Percentiles rank a stretch among this genome's conserved stretches.
phyloP scores from a whole-genome alignment of 805 yeast species.

The Yarrowia sp. region DNA sequence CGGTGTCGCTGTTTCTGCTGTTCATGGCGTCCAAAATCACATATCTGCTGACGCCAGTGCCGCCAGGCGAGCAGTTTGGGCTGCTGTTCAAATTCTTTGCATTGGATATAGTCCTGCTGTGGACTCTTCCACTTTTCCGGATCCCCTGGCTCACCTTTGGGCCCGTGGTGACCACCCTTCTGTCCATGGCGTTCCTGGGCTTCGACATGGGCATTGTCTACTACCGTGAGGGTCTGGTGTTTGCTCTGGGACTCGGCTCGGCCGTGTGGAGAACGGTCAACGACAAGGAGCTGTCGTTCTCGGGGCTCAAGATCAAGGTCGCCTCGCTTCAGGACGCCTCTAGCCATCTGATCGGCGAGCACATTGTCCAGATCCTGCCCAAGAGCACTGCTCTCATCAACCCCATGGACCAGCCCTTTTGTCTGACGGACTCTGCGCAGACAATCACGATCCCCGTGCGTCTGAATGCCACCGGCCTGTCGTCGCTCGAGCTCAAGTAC shows the following conservation, averaged over 20 bases:
- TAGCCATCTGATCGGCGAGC: constrained; percentile 75
- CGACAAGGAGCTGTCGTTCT: constrained; percentile 39
- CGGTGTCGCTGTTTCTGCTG: constrained; percentile 61
- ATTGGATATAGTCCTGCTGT: constrained; percentile 68
- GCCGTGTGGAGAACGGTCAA: constrained; percentile 33
- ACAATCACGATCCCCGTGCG: constrained; percentile 62
- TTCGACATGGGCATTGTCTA: constrained; percentile 26
- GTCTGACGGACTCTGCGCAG: constrained; percentile 44
- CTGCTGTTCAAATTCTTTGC: constrained; percentile 58
- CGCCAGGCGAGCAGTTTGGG: not conserved
- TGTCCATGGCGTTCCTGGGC: constrained; percentile 47
- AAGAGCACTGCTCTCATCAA: constrained; percentile 84
- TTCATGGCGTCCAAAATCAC: constrained; percentile 83
- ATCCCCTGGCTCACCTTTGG: constrained; percentile 72
- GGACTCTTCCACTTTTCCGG: constrained; percentile 68
- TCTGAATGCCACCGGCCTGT: constrained; percentile 77
- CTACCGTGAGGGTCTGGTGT: constrained; percentile 27
- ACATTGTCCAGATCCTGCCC: constrained; percentile 83
- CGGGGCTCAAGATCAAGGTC: constrained; percentile 38
- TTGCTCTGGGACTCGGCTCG: constrained; percentile 30
- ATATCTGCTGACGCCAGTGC: constrained; percentile 34
- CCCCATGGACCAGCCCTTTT: constrained; percentile 65
- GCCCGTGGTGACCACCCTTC: constrained; percentile 52
- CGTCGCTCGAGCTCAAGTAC: constrained; percentile 55
- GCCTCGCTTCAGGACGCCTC: constrained; percentile 42